Evolutionary conservation across 1,139 yeast genomes (phyloP).

Genomic region (Lizanozyma gosingica): DNA sequence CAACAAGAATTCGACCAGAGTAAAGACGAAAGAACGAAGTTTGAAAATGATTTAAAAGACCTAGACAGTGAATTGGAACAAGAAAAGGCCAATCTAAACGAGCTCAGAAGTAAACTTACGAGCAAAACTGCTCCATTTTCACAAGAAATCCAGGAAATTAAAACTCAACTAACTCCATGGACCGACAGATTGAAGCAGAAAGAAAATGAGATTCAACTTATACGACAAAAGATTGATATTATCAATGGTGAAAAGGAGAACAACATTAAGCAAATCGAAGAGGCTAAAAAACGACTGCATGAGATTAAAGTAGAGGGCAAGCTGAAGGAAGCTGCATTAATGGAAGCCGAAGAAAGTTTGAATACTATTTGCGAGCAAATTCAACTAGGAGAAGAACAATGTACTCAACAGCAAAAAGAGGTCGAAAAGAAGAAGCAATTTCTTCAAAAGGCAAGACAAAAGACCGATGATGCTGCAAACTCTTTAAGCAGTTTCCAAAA

Average conservation of each 20-base stretch:
- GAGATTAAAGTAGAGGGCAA: conserved; percentile 45
- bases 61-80: conserved; percentile 35
- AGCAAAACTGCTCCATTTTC: conserved; percentile 65
- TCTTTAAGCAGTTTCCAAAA: conserved; percentile 52
- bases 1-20: conserved; percentile 39
- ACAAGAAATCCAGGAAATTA: conserved; percentile 52
- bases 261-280: conserved; percentile 37
- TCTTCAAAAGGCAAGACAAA: conserved; percentile 50
- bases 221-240: conserved; percentile 58
- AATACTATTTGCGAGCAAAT: conserved; percentile 44
- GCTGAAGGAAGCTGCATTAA: conserved; percentile 38
- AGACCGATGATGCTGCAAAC: conserved; percentile 55
- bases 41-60: conserved; percentile 31
- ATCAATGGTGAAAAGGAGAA: conserved; percentile 39
- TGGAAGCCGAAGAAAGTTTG: conserved; percentile 35
- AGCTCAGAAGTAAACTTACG: conserved; percentile 57
- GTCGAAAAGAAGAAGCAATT: conserved; percentile 46
- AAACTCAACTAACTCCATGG: conserved; percentile 78
- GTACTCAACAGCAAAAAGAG: conserved; percentile 36
- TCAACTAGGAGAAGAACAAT: conserved; percentile 49
- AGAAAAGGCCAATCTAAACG: conserved; percentile 52
- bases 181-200: conserved; percentile 57
- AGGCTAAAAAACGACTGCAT: conserved; percentile 38
- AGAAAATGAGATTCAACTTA: conserved; percentile 56
- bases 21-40: conserved; percentile 33